These are phyloP conservation scores for Fomitopsis pulvina DNA, from an alignment of 768 basidiomycete genomes.

Conservation along the genomic window DNA sequence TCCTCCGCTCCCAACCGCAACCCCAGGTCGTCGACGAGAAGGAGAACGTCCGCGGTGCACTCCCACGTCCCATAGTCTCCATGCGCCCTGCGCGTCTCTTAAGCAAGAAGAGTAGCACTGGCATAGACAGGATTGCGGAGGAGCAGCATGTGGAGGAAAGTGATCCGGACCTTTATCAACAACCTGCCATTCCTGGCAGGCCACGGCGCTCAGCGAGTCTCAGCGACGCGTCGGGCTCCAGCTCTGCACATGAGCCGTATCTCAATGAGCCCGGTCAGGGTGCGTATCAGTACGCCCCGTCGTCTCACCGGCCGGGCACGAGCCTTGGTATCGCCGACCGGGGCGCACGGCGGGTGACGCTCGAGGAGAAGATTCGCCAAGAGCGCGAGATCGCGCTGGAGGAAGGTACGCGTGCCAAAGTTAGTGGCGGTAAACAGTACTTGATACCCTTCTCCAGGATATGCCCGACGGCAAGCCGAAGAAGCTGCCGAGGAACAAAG, in stretches of 20 bases:
- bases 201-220: constrained; percentile 73
- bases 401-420: constrained; percentile 29
- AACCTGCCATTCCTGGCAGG: constrained; percentile 35
- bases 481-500: constrained; percentile 35
- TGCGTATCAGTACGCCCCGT: neutral
- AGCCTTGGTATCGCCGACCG: constrained; percentile 29
- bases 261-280: constrained; percentile 3
- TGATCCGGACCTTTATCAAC: constrained; percentile 23
- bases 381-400: constrained; percentile 31
- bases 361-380: constrained; percentile 38
- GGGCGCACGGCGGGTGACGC: constrained; percentile 33
- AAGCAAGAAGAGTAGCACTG: constrained; percentile 10
- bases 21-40: constrained; percentile 32
- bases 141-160: constrained; percentile 12
- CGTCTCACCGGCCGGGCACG: constrained; percentile 33
- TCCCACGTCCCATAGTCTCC: constrained; percentile 1
- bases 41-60: constrained; percentile 24
- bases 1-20: constrained; percentile 18
- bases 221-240: constrained; percentile 38
- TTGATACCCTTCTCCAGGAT: constrained; percentile 13
- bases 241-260: neutral
- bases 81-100: constrained; percentile 10
- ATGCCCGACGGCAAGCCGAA: constrained; percentile 20
- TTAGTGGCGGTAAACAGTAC: neutral
- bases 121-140: constrained; percentile 12